Evolutionary conservation across 345 rosid genomes (phyloP).

Genomic region (Melaleuca quinquenervia): DNA sequence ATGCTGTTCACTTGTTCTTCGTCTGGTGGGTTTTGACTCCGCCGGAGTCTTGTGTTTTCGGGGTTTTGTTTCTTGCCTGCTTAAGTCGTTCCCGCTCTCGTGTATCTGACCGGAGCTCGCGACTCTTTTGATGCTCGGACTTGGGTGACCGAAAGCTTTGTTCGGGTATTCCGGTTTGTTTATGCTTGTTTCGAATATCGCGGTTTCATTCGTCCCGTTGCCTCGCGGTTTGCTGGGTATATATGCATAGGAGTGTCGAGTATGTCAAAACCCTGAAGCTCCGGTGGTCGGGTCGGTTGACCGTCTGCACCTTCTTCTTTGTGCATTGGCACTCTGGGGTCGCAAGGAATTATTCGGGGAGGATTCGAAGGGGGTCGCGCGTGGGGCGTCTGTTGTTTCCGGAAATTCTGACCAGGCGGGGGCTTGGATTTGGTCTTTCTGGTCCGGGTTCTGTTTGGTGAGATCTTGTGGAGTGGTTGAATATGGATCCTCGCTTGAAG

Average conservation of each 20-base stretch:
- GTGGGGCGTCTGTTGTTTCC: neutral
- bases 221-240: neutral
- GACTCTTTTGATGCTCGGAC: neutral
- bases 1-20: neutral
- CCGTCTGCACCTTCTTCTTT: neutral
- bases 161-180: neutral
- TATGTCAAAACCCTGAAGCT: neutral
- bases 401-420: neutral
- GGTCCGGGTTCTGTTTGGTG: neutral
- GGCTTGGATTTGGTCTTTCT: neutral
- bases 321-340: neutral
- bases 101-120: neutral
- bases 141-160: neutral
- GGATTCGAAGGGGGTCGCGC: neutral
- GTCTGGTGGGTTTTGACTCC: neutral
- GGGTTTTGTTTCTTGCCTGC: neutral
- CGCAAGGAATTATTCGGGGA: neutral
- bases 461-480: conserved; percentile 7
- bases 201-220: neutral
- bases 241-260: neutral
- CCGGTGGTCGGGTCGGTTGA: neutral
- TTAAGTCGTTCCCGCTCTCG: neutral
- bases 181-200: neutral
- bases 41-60: neutral
- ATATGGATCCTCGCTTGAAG: conserved; percentile 42